Conservation (phyloP, 768 basidiomycete species). For the Boletus pseudopeckii region DNA sequence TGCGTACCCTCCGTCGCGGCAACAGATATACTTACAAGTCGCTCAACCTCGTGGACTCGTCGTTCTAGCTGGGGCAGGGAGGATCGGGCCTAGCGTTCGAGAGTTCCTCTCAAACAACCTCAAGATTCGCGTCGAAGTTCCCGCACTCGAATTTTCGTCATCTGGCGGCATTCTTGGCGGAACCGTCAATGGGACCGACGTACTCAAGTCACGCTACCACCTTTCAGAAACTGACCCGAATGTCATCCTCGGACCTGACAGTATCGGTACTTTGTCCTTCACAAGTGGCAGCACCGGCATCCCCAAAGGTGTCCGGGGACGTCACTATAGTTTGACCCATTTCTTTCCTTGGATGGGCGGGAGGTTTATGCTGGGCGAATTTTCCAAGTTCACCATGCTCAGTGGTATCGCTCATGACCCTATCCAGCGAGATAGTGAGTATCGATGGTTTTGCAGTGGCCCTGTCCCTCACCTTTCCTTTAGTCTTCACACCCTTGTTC, state of each 20-base stretch:
- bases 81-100: conserved; percentile 74
- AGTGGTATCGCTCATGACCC: conserved; percentile 99
- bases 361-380: conserved; percentile 67
- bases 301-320: conserved; percentile 94
- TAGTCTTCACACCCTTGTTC: conserved; percentile 98
- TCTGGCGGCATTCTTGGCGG: conserved; percentile 70
- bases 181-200: conserved; percentile 44
- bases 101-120: conserved; percentile 78
- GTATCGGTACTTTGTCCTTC: conserved; percentile 90
- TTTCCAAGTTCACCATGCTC: conserved; percentile 94
- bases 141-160: conserved; percentile 73
- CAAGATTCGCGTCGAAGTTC: conserved; percentile 85
- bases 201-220: conserved; percentile 51
- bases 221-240: conserved; percentile 73
- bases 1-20: conserved; percentile 90
- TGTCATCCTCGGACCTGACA: conserved; percentile 89
- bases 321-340: conserved; percentile 95
- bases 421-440: conserved; percentile 96
- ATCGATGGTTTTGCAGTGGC: not conserved
- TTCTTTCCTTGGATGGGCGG: conserved; percentile 99
- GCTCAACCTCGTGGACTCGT: conserved; percentile 89
- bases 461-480: conserved; percentile 5
- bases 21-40: conserved; percentile 89
- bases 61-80: conserved; percentile 87
- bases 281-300: conserved; percentile 98